Conservation (phyloP, 192 early-diverging fungal species). For the Thamnidium elegans region DNA sequence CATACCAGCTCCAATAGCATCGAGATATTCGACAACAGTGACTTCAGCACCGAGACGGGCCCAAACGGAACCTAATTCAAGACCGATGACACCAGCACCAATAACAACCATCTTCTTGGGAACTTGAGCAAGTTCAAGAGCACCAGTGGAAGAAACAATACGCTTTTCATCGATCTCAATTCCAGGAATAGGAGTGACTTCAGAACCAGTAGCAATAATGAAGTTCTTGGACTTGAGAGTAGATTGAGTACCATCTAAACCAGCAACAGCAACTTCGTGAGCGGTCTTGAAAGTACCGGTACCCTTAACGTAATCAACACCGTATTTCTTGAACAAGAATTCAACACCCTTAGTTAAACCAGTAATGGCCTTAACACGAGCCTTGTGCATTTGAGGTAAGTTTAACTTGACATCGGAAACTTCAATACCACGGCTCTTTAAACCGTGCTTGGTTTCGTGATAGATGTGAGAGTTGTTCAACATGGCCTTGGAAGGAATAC, state of each 20-base stretch:
- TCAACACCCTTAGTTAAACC: constrained; percentile 91
- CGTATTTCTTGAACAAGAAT: constrained; percentile 96
- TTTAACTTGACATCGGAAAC: constrained; percentile 82
- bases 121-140: constrained; percentile 88
- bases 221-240: constrained; percentile 90
- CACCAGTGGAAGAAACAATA: constrained; percentile 98
- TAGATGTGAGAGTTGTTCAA: constrained; percentile 98
- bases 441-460: constrained; percentile 90
- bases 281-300: constrained; percentile 76
- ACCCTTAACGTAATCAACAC: constrained; percentile 95
- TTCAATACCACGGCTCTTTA: constrained; percentile 92
- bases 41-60: constrained; percentile 90
- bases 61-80: constrained; percentile 99
- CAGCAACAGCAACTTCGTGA: constrained; percentile 80
- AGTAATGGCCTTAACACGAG: constrained; percentile 86
- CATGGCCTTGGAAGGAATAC: constrained; percentile 98
- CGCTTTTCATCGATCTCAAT: constrained; percentile 92
- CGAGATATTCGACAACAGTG: constrained; percentile 93
- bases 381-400: constrained; percentile 85
- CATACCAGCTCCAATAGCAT: constrained; percentile 95
- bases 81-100: constrained; percentile 98
- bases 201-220: constrained; percentile 98
- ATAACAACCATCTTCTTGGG: constrained; percentile 99
- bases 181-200: constrained; percentile 88
- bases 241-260: constrained; percentile 70